Percentiles rank a stretch among this genome's conserved stretches.
phyloP scores from a whole-genome alignment of 1,139 yeast genomes.

The Suhomyces bolitotheri region DNA sequence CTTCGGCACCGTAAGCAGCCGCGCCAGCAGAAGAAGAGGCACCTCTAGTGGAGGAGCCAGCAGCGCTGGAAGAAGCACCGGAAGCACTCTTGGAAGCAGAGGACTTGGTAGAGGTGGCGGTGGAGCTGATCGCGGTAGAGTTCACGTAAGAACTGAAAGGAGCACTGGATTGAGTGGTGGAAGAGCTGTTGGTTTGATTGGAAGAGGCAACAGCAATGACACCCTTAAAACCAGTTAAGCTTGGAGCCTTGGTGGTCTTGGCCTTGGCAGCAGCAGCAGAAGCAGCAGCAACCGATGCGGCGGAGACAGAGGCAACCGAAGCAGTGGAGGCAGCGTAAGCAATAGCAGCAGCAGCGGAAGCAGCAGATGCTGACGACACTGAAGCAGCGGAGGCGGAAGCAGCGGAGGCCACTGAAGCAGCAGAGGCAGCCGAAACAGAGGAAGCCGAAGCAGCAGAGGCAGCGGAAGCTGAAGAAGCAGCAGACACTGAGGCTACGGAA shows the following conservation, averaged over 20 bases:
- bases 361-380: conserved; percentile 19
- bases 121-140: conserved; percentile 18
- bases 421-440: conserved; percentile 14
- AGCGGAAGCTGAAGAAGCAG: conserved; percentile 17
- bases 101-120: conserved; percentile 8
- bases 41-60: conserved; percentile 8
- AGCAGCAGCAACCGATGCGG: conserved; percentile 18
- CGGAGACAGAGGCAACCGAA: conserved; percentile 17
- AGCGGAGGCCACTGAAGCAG: conserved; percentile 18
- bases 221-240: conserved; percentile 43
- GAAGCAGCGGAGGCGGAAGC: conserved; percentile 18
- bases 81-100: conserved; percentile 32
- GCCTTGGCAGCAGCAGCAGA: conserved; percentile 20
- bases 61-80: conserved; percentile 2
- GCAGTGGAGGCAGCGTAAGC: conserved; percentile 17
- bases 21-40: conserved; percentile 32
- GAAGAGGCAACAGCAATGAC: conserved; percentile 49
- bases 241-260: conserved; percentile 18
- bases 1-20: conserved; percentile 32
- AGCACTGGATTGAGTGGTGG: conserved; percentile 20
- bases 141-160: conserved; percentile 18
- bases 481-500: conserved; percentile 19
- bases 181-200: conserved; percentile 25
- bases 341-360: conserved; percentile 20
- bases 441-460: conserved; percentile 18